Percentiles rank a stretch among this genome's conserved stretches.
phyloP scores from a whole-genome alignment of 192 early-diverging fungal genomes.

The Backusella morwellensis region DNA sequence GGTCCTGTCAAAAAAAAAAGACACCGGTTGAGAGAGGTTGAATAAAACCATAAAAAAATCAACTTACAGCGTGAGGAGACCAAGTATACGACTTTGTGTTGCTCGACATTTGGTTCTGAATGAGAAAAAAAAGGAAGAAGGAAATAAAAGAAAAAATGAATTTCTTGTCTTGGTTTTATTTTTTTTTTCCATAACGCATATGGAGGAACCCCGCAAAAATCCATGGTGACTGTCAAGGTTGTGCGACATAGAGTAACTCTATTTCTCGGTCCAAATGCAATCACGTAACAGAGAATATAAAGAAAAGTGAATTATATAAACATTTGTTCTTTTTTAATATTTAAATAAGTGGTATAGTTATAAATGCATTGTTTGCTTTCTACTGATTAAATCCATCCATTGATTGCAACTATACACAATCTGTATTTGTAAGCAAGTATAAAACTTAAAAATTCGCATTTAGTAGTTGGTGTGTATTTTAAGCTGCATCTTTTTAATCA shows the following conservation, averaged over 20 bases:
- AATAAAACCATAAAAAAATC: neutral
- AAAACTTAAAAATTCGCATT: too few relatives aligned
- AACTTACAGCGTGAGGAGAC: conserved; percentile 20
- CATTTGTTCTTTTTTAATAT: too few relatives aligned
- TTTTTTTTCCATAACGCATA: neutral
- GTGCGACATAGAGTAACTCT: neutral
- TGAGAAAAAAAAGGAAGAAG: neutral
- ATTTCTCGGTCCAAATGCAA: neutral
- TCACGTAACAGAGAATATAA: too few relatives aligned
- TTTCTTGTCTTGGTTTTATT: conserved; percentile 1
- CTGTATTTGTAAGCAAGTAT: too few relatives aligned
- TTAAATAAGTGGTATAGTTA: too few relatives aligned
- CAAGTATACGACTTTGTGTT: conserved; percentile 12
- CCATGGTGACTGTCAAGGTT: neutral
- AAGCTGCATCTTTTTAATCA: too few relatives aligned
- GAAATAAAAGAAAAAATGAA: neutral
- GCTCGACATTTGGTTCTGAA: neutral
- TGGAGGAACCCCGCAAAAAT: neutral
- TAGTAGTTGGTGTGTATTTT: too few relatives aligned
- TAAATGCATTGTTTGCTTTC: too few relatives aligned
- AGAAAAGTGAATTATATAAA: too few relatives aligned
- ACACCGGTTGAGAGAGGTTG: neutral
- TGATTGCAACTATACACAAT: too few relatives aligned
- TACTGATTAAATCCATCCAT: too few relatives aligned
- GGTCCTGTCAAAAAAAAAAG: conserved; percentile 52